phyloP scores from a whole-genome alignment of 495 filamentous ascomycete species.

The Collariella sp. region DNA sequence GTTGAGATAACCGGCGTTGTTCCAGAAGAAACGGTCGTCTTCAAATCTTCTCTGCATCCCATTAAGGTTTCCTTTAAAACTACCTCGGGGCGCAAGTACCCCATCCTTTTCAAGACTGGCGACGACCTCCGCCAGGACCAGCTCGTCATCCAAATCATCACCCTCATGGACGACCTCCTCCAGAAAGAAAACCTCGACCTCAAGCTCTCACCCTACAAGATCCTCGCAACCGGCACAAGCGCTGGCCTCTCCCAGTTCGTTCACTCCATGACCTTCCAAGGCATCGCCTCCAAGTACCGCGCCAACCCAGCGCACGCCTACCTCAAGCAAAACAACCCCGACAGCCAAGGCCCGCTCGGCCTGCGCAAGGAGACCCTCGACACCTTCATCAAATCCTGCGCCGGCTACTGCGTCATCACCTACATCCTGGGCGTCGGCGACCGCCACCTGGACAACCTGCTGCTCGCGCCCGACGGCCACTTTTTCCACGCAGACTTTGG shows the following conservation, averaged over 20 bases:
- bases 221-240: conserved; percentile 81
- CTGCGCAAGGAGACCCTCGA: conserved; percentile 91
- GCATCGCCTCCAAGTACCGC: conserved; percentile 71
- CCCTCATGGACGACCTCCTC: conserved; percentile 92
- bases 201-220: conserved; percentile 90
- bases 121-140: conserved; percentile 97
- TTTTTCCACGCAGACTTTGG: conserved; percentile 99
- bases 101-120: conserved; percentile 93
- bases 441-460: conserved; percentile 90
- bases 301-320: conserved; percentile 68
- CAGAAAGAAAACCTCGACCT: conserved; percentile 96
- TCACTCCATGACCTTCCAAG: conserved; percentile 71
- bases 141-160: conserved; percentile 96
- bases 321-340: conserved; percentile 82
- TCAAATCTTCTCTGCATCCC: conserved; percentile 88
- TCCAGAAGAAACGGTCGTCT: conserved; percentile 81
- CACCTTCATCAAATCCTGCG: conserved; percentile 90
- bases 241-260: conserved; percentile 92
- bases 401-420: conserved; percentile 97
- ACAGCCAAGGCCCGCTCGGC: conserved; percentile 70
- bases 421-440: conserved; percentile 98
- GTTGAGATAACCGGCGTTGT: conserved; percentile 68
- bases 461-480: conserved; percentile 80
- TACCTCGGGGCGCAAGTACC: conserved; percentile 63
- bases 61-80: conserved; percentile 89